A percentile compares a stretch with the other conserved stretches of the same genome.
Evolutionary conservation across 768 basidiomycete genomes (phyloP).

Genomic region (Collybia sp.): DNA sequence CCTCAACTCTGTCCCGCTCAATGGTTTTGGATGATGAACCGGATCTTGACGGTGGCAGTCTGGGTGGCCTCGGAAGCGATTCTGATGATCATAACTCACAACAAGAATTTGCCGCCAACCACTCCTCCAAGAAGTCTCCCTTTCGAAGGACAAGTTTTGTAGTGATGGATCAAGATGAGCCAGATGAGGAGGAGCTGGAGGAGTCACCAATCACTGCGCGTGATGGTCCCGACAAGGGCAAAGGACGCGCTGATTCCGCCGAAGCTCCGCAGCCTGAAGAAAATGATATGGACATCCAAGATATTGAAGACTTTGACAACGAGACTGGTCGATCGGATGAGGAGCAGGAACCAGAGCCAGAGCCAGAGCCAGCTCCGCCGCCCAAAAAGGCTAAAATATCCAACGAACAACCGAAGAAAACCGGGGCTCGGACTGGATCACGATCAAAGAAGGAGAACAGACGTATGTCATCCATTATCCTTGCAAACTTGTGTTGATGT

Average conservation of each 20-base stretch:
- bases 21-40: conserved; percentile 22
- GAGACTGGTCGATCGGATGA: conserved; percentile 27
- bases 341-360: conserved; percentile 21
- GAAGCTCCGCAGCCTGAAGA: conserved; percentile 43
- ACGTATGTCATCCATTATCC: conserved; percentile 16
- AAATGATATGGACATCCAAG: conserved; percentile 34
- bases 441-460: conserved; percentile 37
- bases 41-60: conserved; percentile 21
- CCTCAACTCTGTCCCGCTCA: conserved; percentile 35
- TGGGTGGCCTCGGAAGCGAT: conserved; percentile 15
- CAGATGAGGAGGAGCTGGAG: conserved; percentile 18
- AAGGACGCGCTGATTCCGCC: conserved; percentile 13
- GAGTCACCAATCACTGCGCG: conserved; percentile 24
- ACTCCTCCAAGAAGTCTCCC: conserved; percentile 5
- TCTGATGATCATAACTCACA: conserved; percentile 24
- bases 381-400: conserved; percentile 31
- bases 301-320: conserved; percentile 24
- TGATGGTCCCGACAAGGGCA: conserved; percentile 36
- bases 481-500: neutral
- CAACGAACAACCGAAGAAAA: conserved; percentile 15
- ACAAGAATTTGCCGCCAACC: too few species aligned
- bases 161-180: conserved; percentile 43
- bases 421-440: conserved; percentile 15
- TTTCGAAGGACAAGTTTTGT: conserved; percentile 39
- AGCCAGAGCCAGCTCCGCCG: conserved; percentile 20